These are phyloP conservation scores for Penicillium brevicompactum DNA, from an alignment of 2,329 filamentous ascomycete species.

Conservation along the genomic window DNA sequence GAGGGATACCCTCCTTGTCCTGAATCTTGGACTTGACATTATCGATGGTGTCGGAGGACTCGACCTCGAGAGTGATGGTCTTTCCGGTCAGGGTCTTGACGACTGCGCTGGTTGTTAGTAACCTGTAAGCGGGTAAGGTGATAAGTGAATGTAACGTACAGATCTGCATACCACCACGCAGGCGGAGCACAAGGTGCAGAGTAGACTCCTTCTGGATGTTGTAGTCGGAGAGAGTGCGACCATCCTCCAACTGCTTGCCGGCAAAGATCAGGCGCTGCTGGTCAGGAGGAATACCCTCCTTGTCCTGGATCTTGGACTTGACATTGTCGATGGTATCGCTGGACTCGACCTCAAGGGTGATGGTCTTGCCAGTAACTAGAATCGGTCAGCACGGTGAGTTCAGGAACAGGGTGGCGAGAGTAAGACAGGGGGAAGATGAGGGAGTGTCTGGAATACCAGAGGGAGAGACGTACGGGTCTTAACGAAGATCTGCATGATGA, in stretches of 20 bases:
- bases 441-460: constrained; percentile 8
- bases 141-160: constrained; percentile 49
- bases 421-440: neutral
- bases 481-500: constrained; percentile 94
- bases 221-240: constrained; percentile 58
- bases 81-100: constrained; percentile 64
- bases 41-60: constrained; percentile 84
- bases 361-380: constrained; percentile 54
- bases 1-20: constrained; percentile 95
- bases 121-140: neutral
- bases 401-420: constrained; percentile 15
- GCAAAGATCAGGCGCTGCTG: constrained; percentile 62
- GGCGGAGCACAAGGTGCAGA: constrained; percentile 73
- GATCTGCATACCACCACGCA: constrained; percentile 66
- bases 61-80: constrained; percentile 68
- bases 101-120: constrained; percentile 38
- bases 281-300: constrained; percentile 61
- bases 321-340: constrained; percentile 56
- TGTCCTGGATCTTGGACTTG: constrained; percentile 62
- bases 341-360: constrained; percentile 54
- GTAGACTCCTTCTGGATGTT: constrained; percentile 66
- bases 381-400: neutral
- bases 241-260: constrained; percentile 61
- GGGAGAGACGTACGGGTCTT: constrained; percentile 76
- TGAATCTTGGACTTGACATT: constrained; percentile 98